Conservation (phyloP, 2,329 filamentous ascomycete species). For the Fusarium sp. region DNA sequence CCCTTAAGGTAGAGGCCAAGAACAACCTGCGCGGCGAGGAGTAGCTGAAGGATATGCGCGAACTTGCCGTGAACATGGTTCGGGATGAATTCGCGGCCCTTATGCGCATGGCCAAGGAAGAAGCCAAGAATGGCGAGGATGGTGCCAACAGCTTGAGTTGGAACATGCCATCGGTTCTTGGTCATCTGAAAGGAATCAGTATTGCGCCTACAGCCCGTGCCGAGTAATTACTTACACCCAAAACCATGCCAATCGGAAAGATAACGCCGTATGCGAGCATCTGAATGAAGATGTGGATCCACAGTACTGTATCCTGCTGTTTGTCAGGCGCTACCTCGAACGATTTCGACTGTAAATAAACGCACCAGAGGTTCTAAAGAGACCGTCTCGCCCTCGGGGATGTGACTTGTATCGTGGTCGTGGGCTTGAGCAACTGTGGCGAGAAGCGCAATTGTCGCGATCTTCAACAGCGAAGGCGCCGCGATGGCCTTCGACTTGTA, state of each 20-base stretch:
- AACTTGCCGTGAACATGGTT: conserved; percentile 86
- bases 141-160: conserved; percentile 83
- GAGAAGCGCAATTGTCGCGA: conserved; percentile 48
- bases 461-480: conserved; percentile 34
- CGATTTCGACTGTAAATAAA: conserved; percentile 14
- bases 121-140: conserved; percentile 86
- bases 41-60: conserved; percentile 83
- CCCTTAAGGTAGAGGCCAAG: conserved; percentile 90
- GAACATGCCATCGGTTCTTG: conserved; percentile 94
- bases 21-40: conserved; percentile 82
- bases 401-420: conserved; percentile 65
- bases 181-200: conserved; percentile 73
- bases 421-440: conserved; percentile 56
- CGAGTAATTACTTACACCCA: conserved; percentile 76
- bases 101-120: conserved; percentile 91
- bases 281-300: conserved; percentile 94
- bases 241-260: conserved; percentile 95
- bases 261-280: conserved; percentile 90
- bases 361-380: conserved; percentile 82
- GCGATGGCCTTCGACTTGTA: conserved; percentile 30
- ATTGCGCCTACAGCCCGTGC: background rate
- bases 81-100: conserved; percentile 85
- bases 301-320: conserved; percentile 82
- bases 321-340: conserved; percentile 52
- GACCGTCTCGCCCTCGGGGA: conserved; percentile 78